A percentile compares a stretch with the other conserved stretches of the same genome.
Evolutionary conservation across 352 stramenopile genomes (phyloP).

Genomic region (Pythium coloratum): DNA sequence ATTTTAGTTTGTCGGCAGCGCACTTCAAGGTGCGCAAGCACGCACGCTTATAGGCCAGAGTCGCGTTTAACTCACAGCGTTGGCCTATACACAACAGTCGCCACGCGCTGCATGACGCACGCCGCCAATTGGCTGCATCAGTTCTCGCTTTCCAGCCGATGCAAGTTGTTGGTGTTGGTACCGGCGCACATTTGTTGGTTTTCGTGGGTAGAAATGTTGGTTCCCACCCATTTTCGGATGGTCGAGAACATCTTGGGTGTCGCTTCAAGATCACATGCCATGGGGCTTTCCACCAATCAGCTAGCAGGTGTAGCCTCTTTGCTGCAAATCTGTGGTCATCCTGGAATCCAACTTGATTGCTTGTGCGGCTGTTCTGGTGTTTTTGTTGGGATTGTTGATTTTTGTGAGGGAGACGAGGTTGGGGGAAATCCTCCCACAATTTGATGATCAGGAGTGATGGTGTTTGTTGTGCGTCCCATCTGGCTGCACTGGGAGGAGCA

Average conservation of each 20-base stretch:
- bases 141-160: constrained; percentile 21
- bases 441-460: constrained; percentile 18
- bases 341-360: neutral
- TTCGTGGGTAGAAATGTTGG: too few species aligned
- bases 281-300: constrained; percentile 10
- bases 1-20: constrained; percentile 1
- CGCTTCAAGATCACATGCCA: constrained; percentile 12
- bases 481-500: constrained; percentile 2
- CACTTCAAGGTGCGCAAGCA: neutral
- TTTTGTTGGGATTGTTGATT: neutral
- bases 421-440: constrained; percentile 20
- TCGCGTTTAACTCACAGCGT: neutral
- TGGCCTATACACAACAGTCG: neutral
- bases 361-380: neutral
- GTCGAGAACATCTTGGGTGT: neutral
- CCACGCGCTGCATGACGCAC: neutral
- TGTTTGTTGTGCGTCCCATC: constrained; percentile 13
- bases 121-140: constrained; percentile 15
- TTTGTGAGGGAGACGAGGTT: neutral
- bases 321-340: constrained; percentile 14
- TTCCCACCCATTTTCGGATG: neutral
- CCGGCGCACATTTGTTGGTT: neutral
- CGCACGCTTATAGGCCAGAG: neutral
- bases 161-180: neutral
- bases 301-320: neutral